Base-by-base conservation (phyloP, 2,329 filamentous ascomycete genomes). In the Monilinia laxa region DNA sequence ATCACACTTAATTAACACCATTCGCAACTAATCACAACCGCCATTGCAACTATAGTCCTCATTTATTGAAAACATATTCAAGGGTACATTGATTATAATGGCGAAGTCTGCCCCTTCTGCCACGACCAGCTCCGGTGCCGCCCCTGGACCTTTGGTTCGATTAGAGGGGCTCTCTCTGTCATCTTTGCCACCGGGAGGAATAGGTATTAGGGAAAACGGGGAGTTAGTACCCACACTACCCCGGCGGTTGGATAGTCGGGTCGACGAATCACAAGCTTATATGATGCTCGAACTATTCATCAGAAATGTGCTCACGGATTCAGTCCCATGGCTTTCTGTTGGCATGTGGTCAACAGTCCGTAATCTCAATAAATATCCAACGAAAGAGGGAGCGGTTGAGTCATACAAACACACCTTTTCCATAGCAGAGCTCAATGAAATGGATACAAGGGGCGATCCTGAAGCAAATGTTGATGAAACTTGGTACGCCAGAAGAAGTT, bases 401-500 rank as follows among this genome's bases (percentile, higher is more conserved):
- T 75, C 89, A 28, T 82, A 81, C 67, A 80, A 85, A 71, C 81
- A 83, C 66, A 79, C 79, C 18, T 77, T 89, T 28, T 71, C 80
- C 10, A 77, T 78, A 1, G 75, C 77, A 47, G 81, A 81, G 42
- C 77, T 87, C 7, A 76, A 78, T 60, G 73, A 73, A 49, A 71
- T 81, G 51, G 78, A 78, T 40, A 69, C 70, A 20, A 71, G 73
- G 70, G 72, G 67, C 58, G 57, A 70, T 35, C 69, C 69, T 52
- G 68, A 68, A 10, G 73, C 76, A 47, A 73, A 75, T 68, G 76
- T 77, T 68, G 74, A 76, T 42, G 88, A 90, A 77, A 82, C 80
- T 23, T 92, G 90, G 90, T 83, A 83, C 64, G 85, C 85, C 52
- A 83, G 90, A 66, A 82, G 82, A 55, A 90, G 86, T 74, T 77